Conservation (phyloP, 2,329 filamentous ascomycete species). For the Knufia petricola region DNA sequence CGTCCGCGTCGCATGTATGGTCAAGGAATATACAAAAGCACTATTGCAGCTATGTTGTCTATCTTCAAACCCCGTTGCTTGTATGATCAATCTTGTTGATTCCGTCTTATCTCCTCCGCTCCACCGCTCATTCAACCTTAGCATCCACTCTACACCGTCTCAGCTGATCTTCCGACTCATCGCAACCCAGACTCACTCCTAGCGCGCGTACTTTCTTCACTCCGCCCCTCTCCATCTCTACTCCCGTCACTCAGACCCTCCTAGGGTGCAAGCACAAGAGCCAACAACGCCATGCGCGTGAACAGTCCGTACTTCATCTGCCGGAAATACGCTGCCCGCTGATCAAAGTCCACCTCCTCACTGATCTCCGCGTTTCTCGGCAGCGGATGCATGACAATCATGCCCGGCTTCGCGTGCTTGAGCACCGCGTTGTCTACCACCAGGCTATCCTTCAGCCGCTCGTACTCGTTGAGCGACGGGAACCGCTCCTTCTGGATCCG, state of each 20-base stretch:
- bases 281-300: constrained; percentile 93
- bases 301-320: constrained; percentile 97
- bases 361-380: constrained; percentile 88
- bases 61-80: too few relatives aligned
- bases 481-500: constrained; percentile 96
- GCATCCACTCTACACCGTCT: too few relatives aligned
- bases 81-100: too few relatives aligned
- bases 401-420: constrained; percentile 82
- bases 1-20: too few relatives aligned
- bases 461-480: constrained; percentile 67
- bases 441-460: constrained; percentile 78
- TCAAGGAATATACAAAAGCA: too few relatives aligned
- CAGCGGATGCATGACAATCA: constrained; percentile 91
- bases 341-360: constrained; percentile 96
- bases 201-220: not conserved
- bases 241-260: not conserved
- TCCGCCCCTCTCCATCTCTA: not conserved
- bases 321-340: constrained; percentile 94
- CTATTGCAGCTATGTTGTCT: too few relatives aligned
- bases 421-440: constrained; percentile 83
- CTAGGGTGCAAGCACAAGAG: constrained; percentile 65
- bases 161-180: not conserved
- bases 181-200: not conserved
- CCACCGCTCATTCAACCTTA: too few relatives aligned
- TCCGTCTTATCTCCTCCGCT: too few relatives aligned